These are phyloP conservation scores for Pythium guiyangense DNA, from an alignment of 352 stramenopile genomes.

Conservation along the genomic window DNA sequence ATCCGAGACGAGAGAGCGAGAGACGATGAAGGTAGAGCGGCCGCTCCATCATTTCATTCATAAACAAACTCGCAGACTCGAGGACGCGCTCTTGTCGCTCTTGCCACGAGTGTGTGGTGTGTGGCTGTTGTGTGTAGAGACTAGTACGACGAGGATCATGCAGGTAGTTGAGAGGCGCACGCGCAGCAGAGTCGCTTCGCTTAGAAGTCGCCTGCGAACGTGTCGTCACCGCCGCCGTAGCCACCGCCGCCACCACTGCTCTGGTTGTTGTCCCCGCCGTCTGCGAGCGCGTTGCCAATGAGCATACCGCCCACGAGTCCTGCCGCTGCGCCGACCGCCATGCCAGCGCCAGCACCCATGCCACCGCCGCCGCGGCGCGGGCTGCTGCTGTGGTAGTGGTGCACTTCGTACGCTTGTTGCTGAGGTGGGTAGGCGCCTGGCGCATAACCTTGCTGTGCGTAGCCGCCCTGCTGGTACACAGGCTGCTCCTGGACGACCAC, in stretches of 20 bases:
- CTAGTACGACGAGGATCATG: not conserved
- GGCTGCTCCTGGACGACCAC: constrained; percentile 30
- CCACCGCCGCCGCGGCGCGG: constrained; percentile 8
- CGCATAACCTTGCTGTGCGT: constrained; percentile 35
- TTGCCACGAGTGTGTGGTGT: not conserved
- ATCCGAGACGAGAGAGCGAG: constrained; percentile 7
- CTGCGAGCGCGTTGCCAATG: constrained; percentile 16
- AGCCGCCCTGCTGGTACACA: constrained; percentile 25
- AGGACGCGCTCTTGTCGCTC: no score
- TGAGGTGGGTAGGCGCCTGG: constrained; percentile 28
- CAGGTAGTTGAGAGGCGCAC: no score
- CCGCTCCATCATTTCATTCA: no score
- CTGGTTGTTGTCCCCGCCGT: constrained; percentile 11
- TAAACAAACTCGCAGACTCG: no score
- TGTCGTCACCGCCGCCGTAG: constrained; percentile 8
- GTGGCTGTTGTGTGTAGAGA: not conserved
- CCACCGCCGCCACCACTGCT: constrained; percentile 7
- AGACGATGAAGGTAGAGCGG: no score
- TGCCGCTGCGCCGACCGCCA: constrained; percentile 13
- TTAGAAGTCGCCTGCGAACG: constrained; percentile 18
- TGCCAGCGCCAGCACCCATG: constrained; percentile 14
- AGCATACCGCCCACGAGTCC: constrained; percentile 18
- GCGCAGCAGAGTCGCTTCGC: not conserved
- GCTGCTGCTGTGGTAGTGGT: constrained; percentile 14
- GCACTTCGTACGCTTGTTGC: constrained; percentile 13